Conservation (phyloP, 2,329 filamentous ascomycete species). For the Lasiodiplodia citricola region DNA sequence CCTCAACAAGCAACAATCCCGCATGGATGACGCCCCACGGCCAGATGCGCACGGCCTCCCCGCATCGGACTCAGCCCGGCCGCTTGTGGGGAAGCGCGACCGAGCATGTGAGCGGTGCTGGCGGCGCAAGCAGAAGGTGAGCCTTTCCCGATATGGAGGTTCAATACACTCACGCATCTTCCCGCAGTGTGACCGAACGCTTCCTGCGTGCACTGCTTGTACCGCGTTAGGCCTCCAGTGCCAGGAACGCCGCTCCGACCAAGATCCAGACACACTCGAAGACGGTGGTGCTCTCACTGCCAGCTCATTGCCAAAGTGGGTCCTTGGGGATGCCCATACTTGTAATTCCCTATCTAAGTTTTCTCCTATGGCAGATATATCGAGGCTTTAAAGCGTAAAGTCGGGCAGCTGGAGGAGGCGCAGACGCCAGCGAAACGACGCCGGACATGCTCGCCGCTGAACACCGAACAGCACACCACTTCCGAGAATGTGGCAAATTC, state of each 20-base stretch:
- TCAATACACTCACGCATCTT: too few relatives aligned
- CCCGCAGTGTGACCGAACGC: neutral
- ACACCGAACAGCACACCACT: too few relatives aligned
- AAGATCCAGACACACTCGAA: neutral
- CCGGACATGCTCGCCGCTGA: neutral
- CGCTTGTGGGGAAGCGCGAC: neutral
- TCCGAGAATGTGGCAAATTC: too few relatives aligned
- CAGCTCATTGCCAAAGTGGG: neutral
- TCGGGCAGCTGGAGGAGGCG: neutral
- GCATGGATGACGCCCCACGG: neutral
- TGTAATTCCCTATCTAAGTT: too few relatives aligned
- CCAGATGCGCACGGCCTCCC: neutral
- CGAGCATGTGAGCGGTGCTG: constrained; percentile 4
- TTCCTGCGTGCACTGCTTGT: neutral
- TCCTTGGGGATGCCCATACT: neutral
- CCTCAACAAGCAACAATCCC: neutral
- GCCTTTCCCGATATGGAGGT: too few relatives aligned
- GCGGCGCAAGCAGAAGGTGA: neutral
- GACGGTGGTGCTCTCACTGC: neutral
- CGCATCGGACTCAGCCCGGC: neutral
- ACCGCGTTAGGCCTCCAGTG: neutral
- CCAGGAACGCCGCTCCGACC: neutral
- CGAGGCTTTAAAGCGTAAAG: neutral
- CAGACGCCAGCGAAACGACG: neutral
- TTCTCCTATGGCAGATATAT: neutral